Conservation (phyloP, 305 asterid species). For the Fraxinus albicans region DNA sequence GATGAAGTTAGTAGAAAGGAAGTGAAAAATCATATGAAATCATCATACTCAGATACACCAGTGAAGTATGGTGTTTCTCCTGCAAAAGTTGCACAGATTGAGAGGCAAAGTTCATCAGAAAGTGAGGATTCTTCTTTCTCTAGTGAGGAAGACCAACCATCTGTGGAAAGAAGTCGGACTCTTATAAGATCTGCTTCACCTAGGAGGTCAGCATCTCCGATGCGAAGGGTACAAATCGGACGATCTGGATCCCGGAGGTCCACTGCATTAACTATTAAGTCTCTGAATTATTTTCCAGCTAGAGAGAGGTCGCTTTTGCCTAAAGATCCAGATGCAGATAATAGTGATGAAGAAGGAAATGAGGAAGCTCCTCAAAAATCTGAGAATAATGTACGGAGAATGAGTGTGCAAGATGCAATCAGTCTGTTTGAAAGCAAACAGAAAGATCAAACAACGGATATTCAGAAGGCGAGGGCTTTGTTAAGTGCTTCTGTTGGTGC, state of each 20-base stretch:
- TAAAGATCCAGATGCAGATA: conserved; percentile 42
- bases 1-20: conserved; percentile 31
- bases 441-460: conserved; percentile 59
- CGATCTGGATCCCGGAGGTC: conserved; percentile 90
- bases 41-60: conserved; percentile 39
- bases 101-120: conserved; percentile 80
- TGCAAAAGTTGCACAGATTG: conserved; percentile 78
- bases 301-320: conserved; percentile 57
- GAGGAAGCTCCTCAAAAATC: conserved; percentile 54
- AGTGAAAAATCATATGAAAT: conserved; percentile 29
- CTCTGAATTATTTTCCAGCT: conserved; percentile 65
- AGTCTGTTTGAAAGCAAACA: conserved; percentile 92
- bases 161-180: conserved; percentile 74
- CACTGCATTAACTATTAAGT: conserved; percentile 83
- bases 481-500: conserved; percentile 54
- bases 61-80: conserved; percentile 84
- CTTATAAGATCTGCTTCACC: conserved; percentile 80
- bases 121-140: conserved; percentile 59
- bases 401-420: conserved; percentile 95
- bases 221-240: conserved; percentile 95
- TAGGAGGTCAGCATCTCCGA: conserved; percentile 95
- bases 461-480: conserved; percentile 54
- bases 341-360: conserved; percentile 62
- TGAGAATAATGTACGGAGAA: conserved; percentile 54
- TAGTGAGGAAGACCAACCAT: conserved; percentile 70